Percentiles rank a stretch among this genome's conserved stretches.
Evolutionary conservation across 768 basidiomycete species (phyloP).

Genomic region (Lactifluus subvellereus): DNA sequence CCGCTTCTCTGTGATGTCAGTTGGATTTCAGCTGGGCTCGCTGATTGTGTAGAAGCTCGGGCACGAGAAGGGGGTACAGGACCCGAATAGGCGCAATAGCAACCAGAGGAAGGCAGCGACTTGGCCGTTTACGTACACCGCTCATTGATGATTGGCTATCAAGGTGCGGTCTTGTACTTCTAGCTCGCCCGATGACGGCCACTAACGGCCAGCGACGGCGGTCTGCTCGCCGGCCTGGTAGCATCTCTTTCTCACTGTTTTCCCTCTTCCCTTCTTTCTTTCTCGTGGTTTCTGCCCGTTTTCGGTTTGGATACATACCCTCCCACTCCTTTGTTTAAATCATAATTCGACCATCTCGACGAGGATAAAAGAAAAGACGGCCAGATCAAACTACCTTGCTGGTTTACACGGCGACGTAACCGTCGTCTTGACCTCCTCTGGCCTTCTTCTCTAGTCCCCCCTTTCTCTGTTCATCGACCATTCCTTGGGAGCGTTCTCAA

Average conservation of each 20-base stretch:
- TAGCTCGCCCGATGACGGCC: constrained; percentile 1
- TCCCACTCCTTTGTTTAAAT: background rate
- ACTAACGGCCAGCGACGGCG: background rate
- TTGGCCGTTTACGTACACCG: constrained; percentile 18
- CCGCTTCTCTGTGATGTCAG: background rate
- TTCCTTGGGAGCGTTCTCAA: background rate
- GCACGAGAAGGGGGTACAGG: background rate
- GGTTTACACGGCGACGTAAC: background rate
- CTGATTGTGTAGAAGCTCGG: background rate
- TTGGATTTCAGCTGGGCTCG: background rate
- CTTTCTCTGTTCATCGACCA: background rate
- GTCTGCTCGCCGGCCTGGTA: background rate
- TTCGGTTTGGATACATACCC: background rate
- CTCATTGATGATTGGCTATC: constrained; percentile 5
- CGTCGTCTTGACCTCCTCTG: background rate
- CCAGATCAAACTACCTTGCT: background rate
- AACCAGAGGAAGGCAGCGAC: background rate
- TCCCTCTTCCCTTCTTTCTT: background rate
- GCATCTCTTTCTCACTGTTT: background rate
- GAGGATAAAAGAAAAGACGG: background rate
- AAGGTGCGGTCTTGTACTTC: constrained; percentile 12
- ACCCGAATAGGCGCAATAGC: background rate
- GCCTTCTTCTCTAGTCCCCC: constrained; percentile 2
- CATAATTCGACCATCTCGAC: background rate
- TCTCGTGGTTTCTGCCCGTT: background rate